Evolutionary conservation across 2,329 filamentous ascomycete species (phyloP), one percentile per base, ranked within the genome.

Genomic region (Fusarium stilboides): DNA sequence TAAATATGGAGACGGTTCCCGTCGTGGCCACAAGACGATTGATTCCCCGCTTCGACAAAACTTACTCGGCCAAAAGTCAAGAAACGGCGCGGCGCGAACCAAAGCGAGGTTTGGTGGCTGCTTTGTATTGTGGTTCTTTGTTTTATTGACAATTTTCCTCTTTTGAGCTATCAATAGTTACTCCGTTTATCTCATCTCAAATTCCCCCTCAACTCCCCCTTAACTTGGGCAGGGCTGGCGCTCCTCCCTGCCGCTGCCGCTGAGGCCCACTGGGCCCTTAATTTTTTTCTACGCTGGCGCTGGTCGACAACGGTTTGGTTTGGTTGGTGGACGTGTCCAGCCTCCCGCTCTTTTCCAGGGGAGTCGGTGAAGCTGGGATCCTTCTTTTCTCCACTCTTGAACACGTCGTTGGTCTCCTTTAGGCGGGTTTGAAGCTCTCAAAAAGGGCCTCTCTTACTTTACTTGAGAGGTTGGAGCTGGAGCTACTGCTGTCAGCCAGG

Each of bases 321-420:
- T 54, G 53, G 52, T 53, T 62, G 54, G 66, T 68, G 67, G 67
- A 61, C 63, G 62, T 44, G 54, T 55, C 68, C 58, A 68, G 54
- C 67, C 63, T 70, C 58, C 59, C 56, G 40, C 45, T 20, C 49
- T 43, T 37, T 37, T 44, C 66, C 20, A 70, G 45, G 58, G 62
- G 66, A 73, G 67, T 69, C 67, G 67, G 67, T 69, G 67, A 62
- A 62, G 69, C 60, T 50, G 62, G 70, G 71, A 70, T 61, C 61
- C 36, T 49, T 65, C 69, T 57, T 54, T 57, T 66, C 57, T 72
- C 64, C 63, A 67, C 57, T 63, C 65, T 52, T 59, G 56, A 60
- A 67, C 61, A 70, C 60, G 50, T 62, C 68, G 64, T 66, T 70
- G 60, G 68, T 70, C 67, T 70, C 65, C 56, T 64, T 65, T 56